Conservation (phyloP, 768 basidiomycete species). For the Trametes punicea region DNA sequence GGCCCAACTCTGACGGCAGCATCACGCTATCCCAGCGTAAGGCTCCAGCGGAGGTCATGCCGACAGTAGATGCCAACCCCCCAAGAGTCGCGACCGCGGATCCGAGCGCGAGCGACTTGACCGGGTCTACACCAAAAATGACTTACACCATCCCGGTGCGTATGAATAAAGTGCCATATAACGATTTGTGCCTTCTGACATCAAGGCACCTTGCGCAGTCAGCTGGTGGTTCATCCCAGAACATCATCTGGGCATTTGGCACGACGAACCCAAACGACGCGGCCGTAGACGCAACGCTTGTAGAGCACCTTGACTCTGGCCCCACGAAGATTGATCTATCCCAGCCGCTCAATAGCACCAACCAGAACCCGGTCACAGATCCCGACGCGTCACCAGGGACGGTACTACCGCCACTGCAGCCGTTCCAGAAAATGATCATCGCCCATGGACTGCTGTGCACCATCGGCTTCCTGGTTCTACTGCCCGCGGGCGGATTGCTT, state of each 20-base stretch:
- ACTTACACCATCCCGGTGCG: constrained; percentile 51
- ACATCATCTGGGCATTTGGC: constrained; percentile 61
- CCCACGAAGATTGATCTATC: constrained; percentile 46
- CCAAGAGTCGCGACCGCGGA: constrained; percentile 46
- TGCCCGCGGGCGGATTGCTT: constrained; percentile 56
- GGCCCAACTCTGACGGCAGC: constrained; percentile 59
- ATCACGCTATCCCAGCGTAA: constrained; percentile 66
- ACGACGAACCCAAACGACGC: constrained; percentile 45
- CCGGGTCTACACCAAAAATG: constrained; percentile 42
- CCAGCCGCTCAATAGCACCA: constrained; percentile 28
- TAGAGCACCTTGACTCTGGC: constrained; percentile 47
- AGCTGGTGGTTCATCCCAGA: constrained; percentile 37
- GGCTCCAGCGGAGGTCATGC: constrained; percentile 51
- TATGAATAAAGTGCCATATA: neutral
- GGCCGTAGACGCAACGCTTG: constrained; percentile 42
- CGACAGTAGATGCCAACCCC: constrained; percentile 51
- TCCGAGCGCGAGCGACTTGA: constrained; percentile 31
- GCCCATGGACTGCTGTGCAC: constrained; percentile 51
- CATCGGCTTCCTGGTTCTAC: constrained; percentile 52
- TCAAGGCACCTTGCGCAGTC: constrained; percentile 32
- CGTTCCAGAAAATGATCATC: constrained; percentile 48
- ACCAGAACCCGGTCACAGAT: constrained; percentile 15
- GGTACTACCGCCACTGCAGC: constrained; percentile 34
- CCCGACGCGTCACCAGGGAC: constrained; percentile 1
- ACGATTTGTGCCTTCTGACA: neutral